Conservation (phyloP, 73 alveolate species). For the Uronychia setigera region DNA sequence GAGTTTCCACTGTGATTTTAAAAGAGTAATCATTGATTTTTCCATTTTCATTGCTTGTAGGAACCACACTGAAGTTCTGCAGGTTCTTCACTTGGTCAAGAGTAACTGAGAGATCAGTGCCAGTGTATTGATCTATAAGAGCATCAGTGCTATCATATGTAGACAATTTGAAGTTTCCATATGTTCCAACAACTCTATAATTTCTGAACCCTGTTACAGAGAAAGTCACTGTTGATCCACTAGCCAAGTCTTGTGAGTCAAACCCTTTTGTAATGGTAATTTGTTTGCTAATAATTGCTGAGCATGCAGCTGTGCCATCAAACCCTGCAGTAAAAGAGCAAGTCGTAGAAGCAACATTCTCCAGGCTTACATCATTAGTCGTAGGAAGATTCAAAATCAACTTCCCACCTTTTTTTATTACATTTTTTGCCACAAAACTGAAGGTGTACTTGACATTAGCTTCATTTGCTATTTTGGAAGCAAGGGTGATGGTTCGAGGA, state of each 20-base stretch:
- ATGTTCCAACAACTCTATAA: neutral
- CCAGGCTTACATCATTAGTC: neutral
- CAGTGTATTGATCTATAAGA: neutral
- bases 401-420: neutral
- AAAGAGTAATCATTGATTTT: no score
- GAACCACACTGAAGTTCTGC: neutral
- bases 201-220: neutral
- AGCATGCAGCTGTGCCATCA: neutral
- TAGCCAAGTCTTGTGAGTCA: neutral
- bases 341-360: neutral
- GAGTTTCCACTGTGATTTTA: neutral
- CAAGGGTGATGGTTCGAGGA: neutral
- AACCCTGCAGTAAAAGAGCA: neutral
- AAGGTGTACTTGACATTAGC: neutral
- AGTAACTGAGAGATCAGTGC: neutral
- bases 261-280: neutral
- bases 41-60: neutral
- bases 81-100: neutral
- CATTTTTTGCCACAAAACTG: neutral
- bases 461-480: neutral
- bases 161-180: neutral
- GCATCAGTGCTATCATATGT: neutral
- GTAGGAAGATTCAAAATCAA: neutral
- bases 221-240: neutral
- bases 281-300: neutral